Evolutionary conservation across 148 eudicot species (phyloP).

Genomic region (Suaeda aralocaspica): DNA sequence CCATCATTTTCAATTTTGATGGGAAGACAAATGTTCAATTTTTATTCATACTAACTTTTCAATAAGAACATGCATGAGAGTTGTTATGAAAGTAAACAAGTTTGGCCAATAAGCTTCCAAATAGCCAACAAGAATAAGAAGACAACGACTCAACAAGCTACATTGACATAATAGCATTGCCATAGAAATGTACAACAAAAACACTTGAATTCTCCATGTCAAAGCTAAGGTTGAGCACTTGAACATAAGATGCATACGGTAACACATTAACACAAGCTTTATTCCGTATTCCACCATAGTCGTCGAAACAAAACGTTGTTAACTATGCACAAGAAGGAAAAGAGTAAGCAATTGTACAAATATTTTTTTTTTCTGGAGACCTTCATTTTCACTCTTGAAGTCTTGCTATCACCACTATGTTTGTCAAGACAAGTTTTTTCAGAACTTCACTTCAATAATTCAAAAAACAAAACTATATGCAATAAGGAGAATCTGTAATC

Average conservation of each 20-base stretch:
- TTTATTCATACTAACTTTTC: too few relatives aligned
- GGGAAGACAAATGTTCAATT: too few relatives aligned
- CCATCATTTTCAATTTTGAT: too few relatives aligned
- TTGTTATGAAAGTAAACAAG: too few relatives aligned
- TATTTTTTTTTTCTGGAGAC: constrained; percentile 72
- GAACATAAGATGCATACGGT: not conserved
- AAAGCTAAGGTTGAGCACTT: not conserved
- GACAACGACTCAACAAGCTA: not conserved
- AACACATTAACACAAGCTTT: not conserved
- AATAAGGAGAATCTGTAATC: too few relatives aligned
- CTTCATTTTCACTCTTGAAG: constrained; percentile 77
- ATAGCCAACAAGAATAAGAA: too few relatives aligned
- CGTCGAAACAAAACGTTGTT: not conserved
- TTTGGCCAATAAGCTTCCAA: too few relatives aligned
- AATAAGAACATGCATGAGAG: too few relatives aligned
- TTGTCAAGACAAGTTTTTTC: constrained; percentile 70
- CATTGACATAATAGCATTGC: too few relatives aligned
- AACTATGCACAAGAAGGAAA: constrained; percentile 44
- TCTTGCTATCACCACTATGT: constrained; percentile 71
- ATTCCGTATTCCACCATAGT: not conserved
- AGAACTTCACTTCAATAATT: too few relatives aligned
- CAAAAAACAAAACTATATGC: too few relatives aligned
- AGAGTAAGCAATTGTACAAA: constrained; percentile 65
- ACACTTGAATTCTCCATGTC: not conserved
- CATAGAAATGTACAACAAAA: constrained; percentile 7